These are phyloP conservation scores for Pseudogymnoascus sp. DNA, from an alignment of 2,329 filamentous ascomycete species.

Conservation along the genomic window DNA sequence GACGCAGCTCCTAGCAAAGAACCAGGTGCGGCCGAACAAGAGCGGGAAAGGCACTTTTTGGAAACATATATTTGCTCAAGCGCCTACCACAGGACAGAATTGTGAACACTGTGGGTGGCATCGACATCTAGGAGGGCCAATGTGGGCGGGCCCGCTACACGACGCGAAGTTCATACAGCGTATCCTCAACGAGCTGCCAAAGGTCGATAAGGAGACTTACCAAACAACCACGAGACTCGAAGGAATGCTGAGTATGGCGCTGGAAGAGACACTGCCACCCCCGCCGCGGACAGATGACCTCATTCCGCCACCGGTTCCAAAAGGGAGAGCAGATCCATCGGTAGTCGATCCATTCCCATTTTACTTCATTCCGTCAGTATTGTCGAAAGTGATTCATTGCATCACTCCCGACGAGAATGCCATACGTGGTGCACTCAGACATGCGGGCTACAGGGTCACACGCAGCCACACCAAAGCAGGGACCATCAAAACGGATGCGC, in stretches of 20 bases:
- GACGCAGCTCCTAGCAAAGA: constrained; percentile 68
- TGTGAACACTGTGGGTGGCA: constrained; percentile 82
- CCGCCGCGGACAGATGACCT: constrained; percentile 16
- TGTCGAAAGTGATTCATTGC: constrained; percentile 72
- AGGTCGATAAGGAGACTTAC: constrained; percentile 61
- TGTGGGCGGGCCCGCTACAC: constrained; percentile 89
- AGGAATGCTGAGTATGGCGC: constrained; percentile 83
- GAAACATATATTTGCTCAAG: constrained; percentile 70
- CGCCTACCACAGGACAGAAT: constrained; percentile 53
- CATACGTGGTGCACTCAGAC: constrained; percentile 70
- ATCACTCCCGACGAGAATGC: constrained; percentile 70
- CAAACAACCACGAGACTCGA: constrained; percentile 73
- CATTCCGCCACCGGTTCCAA: constrained; percentile 16
- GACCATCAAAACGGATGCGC: constrained; percentile 88
- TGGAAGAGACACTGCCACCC: constrained; percentile 54
- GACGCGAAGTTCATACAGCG: constrained; percentile 73
- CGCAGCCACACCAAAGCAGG: constrained; percentile 85
- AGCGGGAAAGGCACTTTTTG: constrained; percentile 62
- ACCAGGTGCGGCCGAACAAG: constrained; percentile 59
- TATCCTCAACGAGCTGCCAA: constrained; percentile 65
- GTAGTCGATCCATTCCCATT: constrained; percentile 70
- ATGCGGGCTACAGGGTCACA: constrained; percentile 73
- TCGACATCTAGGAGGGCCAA: constrained; percentile 83
- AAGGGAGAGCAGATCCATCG: constrained; percentile 45
- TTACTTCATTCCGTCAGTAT: constrained; percentile 68